phyloP scores from a whole-genome alignment of 192 early-diverging fungal species.

The Cladochytrium replicatum region DNA sequence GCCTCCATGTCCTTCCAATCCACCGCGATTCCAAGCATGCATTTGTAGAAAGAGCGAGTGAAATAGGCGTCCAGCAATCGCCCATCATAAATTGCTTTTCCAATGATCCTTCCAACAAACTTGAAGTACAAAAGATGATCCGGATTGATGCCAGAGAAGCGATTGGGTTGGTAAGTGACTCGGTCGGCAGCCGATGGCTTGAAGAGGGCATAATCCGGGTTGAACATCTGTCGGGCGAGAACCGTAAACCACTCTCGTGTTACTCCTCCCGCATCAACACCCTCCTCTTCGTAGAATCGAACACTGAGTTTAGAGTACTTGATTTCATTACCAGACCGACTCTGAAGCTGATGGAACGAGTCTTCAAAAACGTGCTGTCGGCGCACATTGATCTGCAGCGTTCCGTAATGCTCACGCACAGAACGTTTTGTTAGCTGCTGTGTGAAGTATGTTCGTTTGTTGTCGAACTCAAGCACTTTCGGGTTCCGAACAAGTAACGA shows the following conservation, averaged over 20 bases:
- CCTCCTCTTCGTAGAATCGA: conserved; percentile 91
- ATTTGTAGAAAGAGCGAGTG: conserved; percentile 98
- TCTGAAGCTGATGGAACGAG: conserved; percentile 88
- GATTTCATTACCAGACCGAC: conserved; percentile 83
- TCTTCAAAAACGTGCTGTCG: conserved; percentile 93
- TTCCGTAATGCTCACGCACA: conserved; percentile 51
- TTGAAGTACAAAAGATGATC: conserved; percentile 94
- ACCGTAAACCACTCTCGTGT: conserved; percentile 98
- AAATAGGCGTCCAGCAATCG: conserved; percentile 92
- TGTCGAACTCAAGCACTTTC: conserved; percentile 97
- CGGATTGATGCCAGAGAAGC: conserved; percentile 79
- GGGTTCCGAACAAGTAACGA: conserved; percentile 93
- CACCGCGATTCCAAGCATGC: conserved; percentile 82
- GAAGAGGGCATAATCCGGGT: conserved; percentile 97
- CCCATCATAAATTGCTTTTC: conserved; percentile 98
- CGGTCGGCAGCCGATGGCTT: conserved; percentile 90
- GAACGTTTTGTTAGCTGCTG: conserved; percentile 87
- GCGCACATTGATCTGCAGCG: conserved; percentile 81
- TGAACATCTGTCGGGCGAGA: conserved; percentile 94
- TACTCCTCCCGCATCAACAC: conserved; percentile 95
- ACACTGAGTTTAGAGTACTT: conserved; percentile 88
- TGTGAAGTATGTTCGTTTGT: conserved; percentile 95
- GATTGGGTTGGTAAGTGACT: conserved; percentile 97
- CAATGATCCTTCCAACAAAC: conserved; percentile 97
- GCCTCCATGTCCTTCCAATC: conserved; percentile 98